Percentiles rank a stretch among this genome's conserved stretches.
Conservation (phyloP, 495 filamentous ascomycete genomes). For the Chaetomium cochliodes region DNA sequence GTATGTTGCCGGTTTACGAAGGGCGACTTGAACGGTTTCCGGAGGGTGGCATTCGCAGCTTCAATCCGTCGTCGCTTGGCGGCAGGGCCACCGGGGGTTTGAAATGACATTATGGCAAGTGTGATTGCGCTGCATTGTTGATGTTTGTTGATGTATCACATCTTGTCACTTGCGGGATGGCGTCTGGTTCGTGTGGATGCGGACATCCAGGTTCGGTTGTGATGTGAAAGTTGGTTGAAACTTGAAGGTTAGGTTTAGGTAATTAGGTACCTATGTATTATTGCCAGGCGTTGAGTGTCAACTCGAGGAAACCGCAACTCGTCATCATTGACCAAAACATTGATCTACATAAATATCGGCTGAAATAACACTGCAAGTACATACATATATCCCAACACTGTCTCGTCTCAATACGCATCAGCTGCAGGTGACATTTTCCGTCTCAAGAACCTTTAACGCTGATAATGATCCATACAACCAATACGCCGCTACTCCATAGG, state of each 20-base stretch:
- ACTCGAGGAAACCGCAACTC: neutral
- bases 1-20: slow-evolving; percentile 25
- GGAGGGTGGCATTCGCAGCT: slow-evolving; percentile 30
- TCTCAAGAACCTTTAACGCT: neutral
- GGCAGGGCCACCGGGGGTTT: slow-evolving; percentile 27
- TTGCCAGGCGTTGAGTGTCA: neutral
- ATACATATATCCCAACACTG: too few relatives aligned
- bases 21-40: slow-evolving; percentile 35
- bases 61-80: slow-evolving; percentile 38
- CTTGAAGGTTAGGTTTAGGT: neutral
- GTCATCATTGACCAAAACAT: neutral
- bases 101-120: slow-evolving; percentile 23
- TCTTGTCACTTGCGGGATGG: neutral
- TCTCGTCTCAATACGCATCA: neutral
- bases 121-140: slow-evolving; percentile 14
- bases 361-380: too few relatives aligned
- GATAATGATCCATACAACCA: neutral
- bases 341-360: too few relatives aligned
- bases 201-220: neutral
- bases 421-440: neutral
- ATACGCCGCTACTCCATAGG: slow-evolving; percentile 16
- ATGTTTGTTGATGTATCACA: slow-evolving; percentile 6
- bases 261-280: too few relatives aligned
- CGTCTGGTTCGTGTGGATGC: neutral
- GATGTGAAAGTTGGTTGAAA: neutral